Evolutionary conservation across 2,329 filamentous ascomycete species (phyloP).

Genomic region (Fusarium nelsonii): DNA sequence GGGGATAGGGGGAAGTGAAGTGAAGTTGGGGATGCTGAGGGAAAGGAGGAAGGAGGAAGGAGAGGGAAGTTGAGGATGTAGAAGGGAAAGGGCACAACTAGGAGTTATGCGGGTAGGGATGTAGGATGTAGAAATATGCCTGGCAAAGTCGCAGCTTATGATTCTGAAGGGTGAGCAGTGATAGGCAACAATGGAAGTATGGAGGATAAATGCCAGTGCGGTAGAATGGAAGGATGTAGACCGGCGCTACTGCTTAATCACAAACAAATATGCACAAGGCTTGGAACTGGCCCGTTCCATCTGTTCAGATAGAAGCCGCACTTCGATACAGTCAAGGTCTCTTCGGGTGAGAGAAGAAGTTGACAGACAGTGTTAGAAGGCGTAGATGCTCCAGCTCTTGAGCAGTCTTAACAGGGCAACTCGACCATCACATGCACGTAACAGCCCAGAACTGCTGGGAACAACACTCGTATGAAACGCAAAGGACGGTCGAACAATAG

Average conservation of each 20-base stretch:
- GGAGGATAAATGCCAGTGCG: constrained; percentile 13
- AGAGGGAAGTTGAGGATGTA: constrained; percentile 6
- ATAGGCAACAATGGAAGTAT: constrained; percentile 6
- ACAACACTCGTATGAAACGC: background rate
- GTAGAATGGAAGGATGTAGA: background rate
- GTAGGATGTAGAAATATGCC: constrained; percentile 19
- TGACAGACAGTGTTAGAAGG: constrained; percentile 12
- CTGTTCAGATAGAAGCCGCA: background rate
- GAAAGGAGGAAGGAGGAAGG: constrained; percentile 2
- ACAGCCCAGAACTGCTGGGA: constrained; percentile 24
- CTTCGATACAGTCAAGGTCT: background rate
- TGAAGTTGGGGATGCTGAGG: background rate
- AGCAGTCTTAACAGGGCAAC: constrained; percentile 10
- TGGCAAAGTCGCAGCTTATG: constrained; percentile 13
- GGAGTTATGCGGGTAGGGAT: constrained; percentile 9
- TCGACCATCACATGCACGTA: background rate
- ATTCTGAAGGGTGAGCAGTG: constrained; percentile 22
- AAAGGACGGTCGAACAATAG: background rate
- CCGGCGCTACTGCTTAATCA: constrained; percentile 8
- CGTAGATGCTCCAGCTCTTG: background rate
- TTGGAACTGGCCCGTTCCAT: constrained; percentile 1
- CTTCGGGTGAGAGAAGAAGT: background rate
- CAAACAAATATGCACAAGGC: constrained; percentile 11
- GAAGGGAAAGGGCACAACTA: constrained; percentile 6
- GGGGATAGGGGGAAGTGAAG: background rate